phyloP scores from a whole-genome alignment of 768 basidiomycete species.

The Russula sp. region DNA sequence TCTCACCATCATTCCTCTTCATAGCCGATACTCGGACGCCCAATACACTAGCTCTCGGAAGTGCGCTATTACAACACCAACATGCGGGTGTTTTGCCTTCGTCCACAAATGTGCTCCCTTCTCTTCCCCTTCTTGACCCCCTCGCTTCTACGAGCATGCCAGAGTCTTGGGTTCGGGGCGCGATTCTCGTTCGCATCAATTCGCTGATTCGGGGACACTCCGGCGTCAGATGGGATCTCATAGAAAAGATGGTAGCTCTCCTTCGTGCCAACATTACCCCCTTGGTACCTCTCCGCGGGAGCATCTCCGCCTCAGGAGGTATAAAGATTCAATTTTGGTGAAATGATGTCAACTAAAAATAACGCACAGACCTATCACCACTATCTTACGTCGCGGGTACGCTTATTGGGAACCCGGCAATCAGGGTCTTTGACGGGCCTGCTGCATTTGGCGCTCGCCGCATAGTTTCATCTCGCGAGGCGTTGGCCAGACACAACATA shows the following conservation, averaged over 20 bases:
- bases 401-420: slow-evolving; percentile 73
- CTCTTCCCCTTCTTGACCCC: slow-evolving; percentile 67
- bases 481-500: slow-evolving; percentile 54
- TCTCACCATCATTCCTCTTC: slow-evolving; percentile 9
- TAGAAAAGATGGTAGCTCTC: slow-evolving; percentile 71
- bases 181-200: slow-evolving; percentile 83
- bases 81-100: slow-evolving; percentile 70
- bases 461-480: slow-evolving; percentile 50
- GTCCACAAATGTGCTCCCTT: slow-evolving; percentile 42
- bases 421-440: slow-evolving; percentile 61
- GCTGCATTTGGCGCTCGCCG: slow-evolving; percentile 42
- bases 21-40: slow-evolving; percentile 78
- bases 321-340: slow-evolving; percentile 23
- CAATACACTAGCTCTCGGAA: slow-evolving; percentile 64
- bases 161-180: slow-evolving; percentile 81
- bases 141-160: slow-evolving; percentile 69
- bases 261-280: slow-evolving; percentile 70
- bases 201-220: slow-evolving; percentile 86
- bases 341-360: slow-evolving; percentile 3
- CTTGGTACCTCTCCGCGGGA: slow-evolving; percentile 76
- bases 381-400: slow-evolving; percentile 48
- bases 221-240: slow-evolving; percentile 74
- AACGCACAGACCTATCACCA: slow-evolving; percentile 19
- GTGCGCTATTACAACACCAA: slow-evolving; percentile 82
- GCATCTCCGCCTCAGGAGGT: slow-evolving; percentile 82